Percentiles rank a stretch among this genome's conserved stretches.
phyloP scores from a whole-genome alignment of 179 eudicot species.

The Monotropa hypopitys region DNA sequence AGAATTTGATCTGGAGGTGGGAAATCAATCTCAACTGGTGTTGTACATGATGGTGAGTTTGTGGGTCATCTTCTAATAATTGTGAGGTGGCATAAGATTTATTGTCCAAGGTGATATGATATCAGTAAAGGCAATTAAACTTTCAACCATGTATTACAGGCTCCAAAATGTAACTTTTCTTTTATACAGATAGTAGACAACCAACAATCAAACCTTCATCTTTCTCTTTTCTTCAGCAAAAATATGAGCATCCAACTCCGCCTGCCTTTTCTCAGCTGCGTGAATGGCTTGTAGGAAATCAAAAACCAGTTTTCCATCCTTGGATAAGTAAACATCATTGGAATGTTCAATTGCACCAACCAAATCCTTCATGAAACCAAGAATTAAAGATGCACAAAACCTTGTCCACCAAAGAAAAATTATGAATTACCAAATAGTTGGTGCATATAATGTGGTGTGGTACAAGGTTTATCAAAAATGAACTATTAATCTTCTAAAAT shows the following conservation, averaged over 20 bases:
- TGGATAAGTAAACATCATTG: conserved; percentile 33
- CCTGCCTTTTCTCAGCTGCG: conserved; percentile 87
- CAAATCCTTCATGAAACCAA: conserved; percentile 26
- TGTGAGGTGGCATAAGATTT: neutral
- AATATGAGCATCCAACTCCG: conserved; percentile 65
- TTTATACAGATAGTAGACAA: neutral
- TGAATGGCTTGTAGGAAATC: conserved; percentile 90
- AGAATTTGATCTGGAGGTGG: neutral
- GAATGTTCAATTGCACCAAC: conserved; percentile 25
- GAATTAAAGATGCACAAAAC: conserved; percentile 5
- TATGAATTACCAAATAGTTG: conserved; percentile 1
- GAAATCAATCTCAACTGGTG: neutral
- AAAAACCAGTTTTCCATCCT: conserved; percentile 77
- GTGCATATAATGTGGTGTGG: neutral
- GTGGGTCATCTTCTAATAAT: neutral
- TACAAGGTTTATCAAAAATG: neutral
- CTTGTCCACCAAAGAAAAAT: neutral
- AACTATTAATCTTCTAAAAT: conserved; percentile 20
- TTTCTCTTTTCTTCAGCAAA: conserved; percentile 68
- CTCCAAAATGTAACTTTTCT: neutral
- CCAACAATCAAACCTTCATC: conserved; percentile 44
- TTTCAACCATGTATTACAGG: neutral
- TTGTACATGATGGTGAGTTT: neutral
- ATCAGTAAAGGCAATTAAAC: neutral
- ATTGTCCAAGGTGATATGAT: neutral